These are phyloP conservation scores for Xerocomellus chrysenteron DNA, from an alignment of 768 basidiomycete species.

Conservation along the genomic window DNA sequence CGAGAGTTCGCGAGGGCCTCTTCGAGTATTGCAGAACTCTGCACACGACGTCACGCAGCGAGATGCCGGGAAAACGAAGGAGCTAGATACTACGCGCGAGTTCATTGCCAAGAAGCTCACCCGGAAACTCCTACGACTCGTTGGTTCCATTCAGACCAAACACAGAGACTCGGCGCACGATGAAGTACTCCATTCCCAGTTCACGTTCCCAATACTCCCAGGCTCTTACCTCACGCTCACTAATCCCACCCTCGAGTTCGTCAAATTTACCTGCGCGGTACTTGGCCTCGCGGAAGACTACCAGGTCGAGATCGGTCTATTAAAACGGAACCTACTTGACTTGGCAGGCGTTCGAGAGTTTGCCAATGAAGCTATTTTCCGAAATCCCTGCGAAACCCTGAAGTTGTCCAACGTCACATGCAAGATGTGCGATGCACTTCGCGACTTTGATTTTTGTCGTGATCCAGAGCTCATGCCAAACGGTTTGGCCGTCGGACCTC, in stretches of 20 bases:
- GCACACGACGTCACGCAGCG: slow-evolving; percentile 63
- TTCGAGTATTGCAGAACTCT: slow-evolving; percentile 66
- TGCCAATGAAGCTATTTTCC: slow-evolving; percentile 78
- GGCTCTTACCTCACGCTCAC: slow-evolving; percentile 78
- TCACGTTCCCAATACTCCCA: slow-evolving; percentile 83
- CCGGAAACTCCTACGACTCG: slow-evolving; percentile 68
- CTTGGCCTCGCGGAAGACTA: slow-evolving; percentile 80
- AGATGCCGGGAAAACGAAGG: slow-evolving; percentile 67
- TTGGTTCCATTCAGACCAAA: slow-evolving; percentile 61
- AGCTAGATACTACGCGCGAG: slow-evolving; percentile 64
- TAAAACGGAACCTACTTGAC: slow-evolving; percentile 89
- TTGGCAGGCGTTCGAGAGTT: slow-evolving; percentile 86
- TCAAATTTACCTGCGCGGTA: slow-evolving; percentile 84
- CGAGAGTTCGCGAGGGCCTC: slow-evolving; percentile 61
- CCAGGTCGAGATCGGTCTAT: slow-evolving; percentile 79
- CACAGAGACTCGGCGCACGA: slow-evolving; percentile 60
- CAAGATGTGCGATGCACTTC: slow-evolving; percentile 76
- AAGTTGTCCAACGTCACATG: slow-evolving; percentile 87
- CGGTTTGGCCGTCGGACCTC: slow-evolving; percentile 44
- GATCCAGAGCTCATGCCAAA: slow-evolving; percentile 79
- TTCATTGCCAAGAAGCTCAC: slow-evolving; percentile 83
- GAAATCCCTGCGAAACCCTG: slow-evolving; percentile 88
- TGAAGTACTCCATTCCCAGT: slow-evolving; percentile 51
- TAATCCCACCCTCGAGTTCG: slow-evolving; percentile 84
- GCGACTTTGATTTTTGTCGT: slow-evolving; percentile 94